Evolutionary conservation across 1,284 basidiomycete species (phyloP).

Genomic region (Neotropicomus parvogracilis): DNA sequence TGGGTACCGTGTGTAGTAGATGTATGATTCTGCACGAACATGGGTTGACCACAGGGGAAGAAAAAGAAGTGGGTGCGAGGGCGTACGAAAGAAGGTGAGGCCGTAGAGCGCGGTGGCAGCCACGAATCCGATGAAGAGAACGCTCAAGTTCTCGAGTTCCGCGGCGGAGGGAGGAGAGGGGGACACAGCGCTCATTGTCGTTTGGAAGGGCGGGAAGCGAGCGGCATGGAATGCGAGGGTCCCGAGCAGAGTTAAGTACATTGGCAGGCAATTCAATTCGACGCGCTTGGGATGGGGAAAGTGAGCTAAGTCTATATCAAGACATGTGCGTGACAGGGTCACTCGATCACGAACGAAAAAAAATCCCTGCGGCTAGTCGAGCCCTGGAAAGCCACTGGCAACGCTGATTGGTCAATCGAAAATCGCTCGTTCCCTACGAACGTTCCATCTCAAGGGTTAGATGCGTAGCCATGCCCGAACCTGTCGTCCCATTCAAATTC

Average conservation of each 20-base stretch:
- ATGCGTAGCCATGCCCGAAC: too few species aligned
- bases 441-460: too few species aligned
- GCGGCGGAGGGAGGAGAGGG: conserved; percentile 12
- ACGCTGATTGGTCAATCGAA: not conserved
- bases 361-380: not conserved
- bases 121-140: conserved; percentile 39
- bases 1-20: conserved; percentile 39
- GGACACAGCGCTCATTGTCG: conserved; percentile 18
- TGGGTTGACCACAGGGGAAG: not conserved
- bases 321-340: not conserved
- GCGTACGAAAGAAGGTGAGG: conserved; percentile 43
- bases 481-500: too few species aligned
- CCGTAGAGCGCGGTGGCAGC: conserved; percentile 38
- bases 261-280: conserved; percentile 8
- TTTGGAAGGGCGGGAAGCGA: not conserved
- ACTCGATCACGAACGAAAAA: not conserved
- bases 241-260: conserved; percentile 11
- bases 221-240: conserved; percentile 10
- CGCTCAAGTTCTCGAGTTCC: conserved; percentile 34
- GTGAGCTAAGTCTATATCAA: conserved; percentile 10
- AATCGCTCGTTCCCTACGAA: not conserved
- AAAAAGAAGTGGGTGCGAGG: not conserved
- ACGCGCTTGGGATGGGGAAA: not conserved
- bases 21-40: conserved; percentile 36
- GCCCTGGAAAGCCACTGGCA: not conserved